Evolutionary conservation across 108 stramenopile genomes (phyloP).

Genomic region (Cyclotella atomus): DNA sequence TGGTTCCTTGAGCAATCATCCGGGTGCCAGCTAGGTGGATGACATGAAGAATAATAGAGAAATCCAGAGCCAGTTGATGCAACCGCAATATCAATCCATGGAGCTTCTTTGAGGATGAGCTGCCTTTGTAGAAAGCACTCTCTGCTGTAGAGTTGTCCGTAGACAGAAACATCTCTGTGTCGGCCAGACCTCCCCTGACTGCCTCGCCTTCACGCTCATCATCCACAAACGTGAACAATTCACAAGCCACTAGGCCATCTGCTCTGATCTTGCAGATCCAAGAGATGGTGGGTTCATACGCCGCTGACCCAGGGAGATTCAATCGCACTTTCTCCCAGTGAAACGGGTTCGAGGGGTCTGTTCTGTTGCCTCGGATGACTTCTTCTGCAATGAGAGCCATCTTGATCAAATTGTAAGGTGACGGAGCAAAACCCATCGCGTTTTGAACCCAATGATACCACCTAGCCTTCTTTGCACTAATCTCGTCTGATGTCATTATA

Average conservation of each 20-base stretch:
- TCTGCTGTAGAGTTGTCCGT: slow-evolving; percentile 57
- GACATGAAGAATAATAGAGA: neutral
- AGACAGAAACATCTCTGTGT: slow-evolving; percentile 51
- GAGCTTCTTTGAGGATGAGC: slow-evolving; percentile 18
- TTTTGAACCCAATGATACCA: slow-evolving; percentile 30
- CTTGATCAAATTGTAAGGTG: slow-evolving; percentile 32
- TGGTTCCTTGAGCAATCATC: slow-evolving; percentile 34
- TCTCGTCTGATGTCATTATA: neutral
- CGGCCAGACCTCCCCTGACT: neutral
- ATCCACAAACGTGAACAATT: slow-evolving; percentile 42
- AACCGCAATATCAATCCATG: slow-evolving; percentile 13
- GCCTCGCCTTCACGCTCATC: slow-evolving; percentile 33
- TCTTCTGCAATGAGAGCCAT: slow-evolving; percentile 40
- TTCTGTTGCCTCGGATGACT: slow-evolving; percentile 27
- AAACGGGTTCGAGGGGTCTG: slow-evolving; percentile 41
- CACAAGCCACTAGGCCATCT: slow-evolving; percentile 40
- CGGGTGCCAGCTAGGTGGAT: slow-evolving; percentile 31
- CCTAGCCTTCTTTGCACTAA: neutral
- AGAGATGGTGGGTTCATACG: slow-evolving; percentile 29
- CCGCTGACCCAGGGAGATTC: slow-evolving; percentile 51
- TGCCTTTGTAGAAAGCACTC: slow-evolving; percentile 27
- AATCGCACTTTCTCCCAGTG: slow-evolving; percentile 28
- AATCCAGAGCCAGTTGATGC: neutral
- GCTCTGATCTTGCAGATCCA: slow-evolving; percentile 39
- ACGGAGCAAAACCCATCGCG: slow-evolving; percentile 39